Percentiles rank a stretch among this genome's conserved stretches.
These are phyloP conservation scores for Hibiscus syriacus DNA, from an alignment of 345 rosid species.

Conservation along the genomic window DNA sequence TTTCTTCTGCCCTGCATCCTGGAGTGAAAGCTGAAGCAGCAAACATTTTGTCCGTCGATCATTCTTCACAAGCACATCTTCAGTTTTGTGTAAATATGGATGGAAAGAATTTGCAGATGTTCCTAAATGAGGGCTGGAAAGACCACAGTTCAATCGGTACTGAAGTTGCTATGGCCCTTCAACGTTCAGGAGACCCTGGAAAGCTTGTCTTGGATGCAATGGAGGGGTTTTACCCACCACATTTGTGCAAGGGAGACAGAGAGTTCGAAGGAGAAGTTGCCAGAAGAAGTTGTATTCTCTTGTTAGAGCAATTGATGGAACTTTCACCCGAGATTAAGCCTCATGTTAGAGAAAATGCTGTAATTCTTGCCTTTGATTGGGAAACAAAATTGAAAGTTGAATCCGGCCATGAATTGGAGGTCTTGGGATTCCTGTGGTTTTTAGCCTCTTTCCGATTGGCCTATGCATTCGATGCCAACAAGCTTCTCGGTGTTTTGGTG, in stretches of 20 bases:
- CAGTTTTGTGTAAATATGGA: not conserved
- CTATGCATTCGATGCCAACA: slow-evolving; percentile 19
- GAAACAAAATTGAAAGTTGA: slow-evolving; percentile 16
- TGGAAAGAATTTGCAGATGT: slow-evolving; percentile 17
- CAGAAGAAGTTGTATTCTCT: slow-evolving; percentile 9
- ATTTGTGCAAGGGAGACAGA: slow-evolving; percentile 1
- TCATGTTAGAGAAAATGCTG: slow-evolving; percentile 18
- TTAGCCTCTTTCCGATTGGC: slow-evolving; percentile 23
- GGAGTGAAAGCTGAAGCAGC: too few species aligned
- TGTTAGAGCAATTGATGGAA: slow-evolving; percentile 17
- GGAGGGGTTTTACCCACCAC: slow-evolving; percentile 18
- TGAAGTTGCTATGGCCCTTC: slow-evolving; percentile 13
- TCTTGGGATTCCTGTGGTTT: slow-evolving; percentile 27
- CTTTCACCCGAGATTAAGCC: slow-evolving; percentile 14
- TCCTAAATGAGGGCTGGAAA: slow-evolving; percentile 15
- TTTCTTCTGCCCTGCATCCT: too few species aligned
- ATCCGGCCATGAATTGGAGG: slow-evolving; percentile 11
- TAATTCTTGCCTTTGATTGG: slow-evolving; percentile 21
- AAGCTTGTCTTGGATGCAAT: slow-evolving; percentile 26
- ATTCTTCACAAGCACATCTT: slow-evolving; percentile 2
- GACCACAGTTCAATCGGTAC: slow-evolving; percentile 6
- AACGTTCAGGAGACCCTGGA: slow-evolving; percentile 23
- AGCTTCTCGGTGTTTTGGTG: slow-evolving; percentile 17
- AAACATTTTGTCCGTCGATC: too few species aligned
- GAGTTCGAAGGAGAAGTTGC: slow-evolving; percentile 8